Conservation (phyloP, 1,139 yeast species). For the Kodamaea ohmeri region DNA sequence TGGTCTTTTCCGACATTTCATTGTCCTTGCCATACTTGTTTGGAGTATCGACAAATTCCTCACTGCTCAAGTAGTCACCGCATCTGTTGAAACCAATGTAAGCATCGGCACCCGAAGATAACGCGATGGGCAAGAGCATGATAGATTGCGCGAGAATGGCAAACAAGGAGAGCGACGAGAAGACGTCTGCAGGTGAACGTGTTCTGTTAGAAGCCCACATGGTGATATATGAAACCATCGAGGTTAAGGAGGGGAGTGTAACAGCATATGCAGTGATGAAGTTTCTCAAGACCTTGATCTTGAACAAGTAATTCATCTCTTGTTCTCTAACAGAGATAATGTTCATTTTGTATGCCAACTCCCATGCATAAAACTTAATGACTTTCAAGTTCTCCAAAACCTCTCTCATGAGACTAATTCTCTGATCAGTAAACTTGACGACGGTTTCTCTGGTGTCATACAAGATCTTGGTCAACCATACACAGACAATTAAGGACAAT, state of each 20-base stretch:
- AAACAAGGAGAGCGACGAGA: constrained; percentile 52
- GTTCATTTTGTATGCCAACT: constrained; percentile 39
- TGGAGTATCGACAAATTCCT: constrained; percentile 22
- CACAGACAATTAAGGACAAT: constrained; percentile 39
- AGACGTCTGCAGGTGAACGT: constrained; percentile 42
- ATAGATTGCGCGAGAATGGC: constrained; percentile 51
- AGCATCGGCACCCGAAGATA: constrained; percentile 55
- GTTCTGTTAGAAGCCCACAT: constrained; percentile 40
- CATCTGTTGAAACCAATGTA: constrained; percentile 50
- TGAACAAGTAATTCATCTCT: constrained; percentile 43
- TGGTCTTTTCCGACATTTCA: constrained; percentile 6
- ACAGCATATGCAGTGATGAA: constrained; percentile 49
- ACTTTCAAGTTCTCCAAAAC: constrained; percentile 41
- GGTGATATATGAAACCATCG: constrained; percentile 33
- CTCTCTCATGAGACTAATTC: constrained; percentile 47
- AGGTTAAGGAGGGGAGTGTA: constrained; percentile 23
- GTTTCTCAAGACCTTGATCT: constrained; percentile 44
- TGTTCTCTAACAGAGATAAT: constrained; percentile 35
- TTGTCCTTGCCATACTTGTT: constrained; percentile 1
- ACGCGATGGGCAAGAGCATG: constrained; percentile 53
- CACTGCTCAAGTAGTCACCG: constrained; percentile 40
- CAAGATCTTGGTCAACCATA: constrained; percentile 34
- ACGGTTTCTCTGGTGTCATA: constrained; percentile 38
- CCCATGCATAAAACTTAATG: constrained; percentile 51
- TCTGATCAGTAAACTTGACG: constrained; percentile 40